Evolutionary conservation across 2,329 filamentous ascomycete genomes (phyloP), one percentile per base, ranked within the genome.

Genomic region (Thelonectria olida): DNA sequence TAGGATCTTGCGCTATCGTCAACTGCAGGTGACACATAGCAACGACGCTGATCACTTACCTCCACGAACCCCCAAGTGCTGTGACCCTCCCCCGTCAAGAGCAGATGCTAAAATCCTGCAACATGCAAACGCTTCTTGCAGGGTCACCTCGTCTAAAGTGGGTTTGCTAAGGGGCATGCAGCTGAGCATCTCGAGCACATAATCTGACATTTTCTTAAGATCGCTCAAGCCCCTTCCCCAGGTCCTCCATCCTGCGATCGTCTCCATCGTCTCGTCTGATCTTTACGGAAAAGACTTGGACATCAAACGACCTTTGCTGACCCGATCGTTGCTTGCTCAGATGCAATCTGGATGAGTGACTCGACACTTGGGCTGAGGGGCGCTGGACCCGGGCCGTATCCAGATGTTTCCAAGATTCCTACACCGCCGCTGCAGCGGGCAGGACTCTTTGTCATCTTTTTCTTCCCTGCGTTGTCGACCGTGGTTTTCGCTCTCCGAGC

Each of bases 361-460:
- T 54, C 52, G 41, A 54, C 28, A 27, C n/a, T 54, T 15, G 13
- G 51, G 42, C 28, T 28, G 28, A 47, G 52, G 41, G 41, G 52
- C 12, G 17, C 8, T 39, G 52, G 52, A 31, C 52, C 52, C 22
- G 52, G 52, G 7, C 63, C 70, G 6, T 67, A 67, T 22, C 67
- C 64, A 1, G 64, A 75, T 48, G 70, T 73, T 7, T 56, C 64
- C 27, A 66, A 69, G 39, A 74, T 76, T 7, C 74, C 74, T 2
- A 76, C 74, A 10, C 71, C 74, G 10, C 64, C 73, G n/a, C 70
- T 75, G 13, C 76, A 78, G 45, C 55, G 65, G 7, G 61, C 62
- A 9, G 75, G 69, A 1, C 54, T 77, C 4, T 71, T 72, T 39
- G 64, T 77, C 38, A 65, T 74, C 17, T 75, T 78, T 61, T 57